Evolutionary conservation across 2,329 filamentous ascomycete genomes (phyloP).

Genomic region (Neofusicoccum cordaticola): DNA sequence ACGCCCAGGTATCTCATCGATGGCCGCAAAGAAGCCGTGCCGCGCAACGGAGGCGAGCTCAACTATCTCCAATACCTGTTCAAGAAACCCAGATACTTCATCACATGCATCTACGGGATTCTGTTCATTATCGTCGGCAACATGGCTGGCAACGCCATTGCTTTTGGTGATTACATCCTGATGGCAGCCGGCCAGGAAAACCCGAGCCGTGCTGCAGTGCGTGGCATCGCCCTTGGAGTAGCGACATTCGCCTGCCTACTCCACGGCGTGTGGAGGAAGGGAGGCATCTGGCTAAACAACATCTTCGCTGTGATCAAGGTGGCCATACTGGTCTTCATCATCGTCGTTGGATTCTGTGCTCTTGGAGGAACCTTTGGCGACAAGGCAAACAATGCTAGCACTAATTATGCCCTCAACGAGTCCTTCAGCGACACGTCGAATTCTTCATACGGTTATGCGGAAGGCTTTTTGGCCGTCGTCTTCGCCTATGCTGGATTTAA

Average conservation of each 20-base stretch:
- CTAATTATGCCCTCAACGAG: slow-evolving; percentile 27
- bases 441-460: slow-evolving; percentile 31
- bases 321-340: slow-evolving; percentile 47
- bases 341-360: slow-evolving; percentile 37
- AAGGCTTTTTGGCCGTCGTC: slow-evolving; percentile 46
- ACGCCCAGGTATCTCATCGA: slow-evolving; percentile 23
- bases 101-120: slow-evolving; percentile 47
- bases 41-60: slow-evolving; percentile 25
- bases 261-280: slow-evolving; percentile 48
- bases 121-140: slow-evolving; percentile 49
- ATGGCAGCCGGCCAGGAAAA: slow-evolving; percentile 31
- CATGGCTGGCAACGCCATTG: slow-evolving; percentile 49
- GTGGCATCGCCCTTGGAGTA: slow-evolving; percentile 49
- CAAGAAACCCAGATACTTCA: slow-evolving; percentile 31
- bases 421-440: slow-evolving; percentile 22
- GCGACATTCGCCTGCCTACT: slow-evolving; percentile 47
- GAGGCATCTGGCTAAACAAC: slow-evolving; percentile 53
- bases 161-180: slow-evolving; percentile 43
- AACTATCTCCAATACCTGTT: slow-evolving; percentile 47
- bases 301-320: slow-evolving; percentile 52
- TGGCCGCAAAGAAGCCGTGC: slow-evolving; percentile 20
- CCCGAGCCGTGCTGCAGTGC: slow-evolving; percentile 33
- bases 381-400: slow-evolving; percentile 21
- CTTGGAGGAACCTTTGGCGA: slow-evolving; percentile 6
- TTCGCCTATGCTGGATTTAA: slow-evolving; percentile 43